These are phyloP conservation scores for Metarhizium album DNA, from an alignment of 2,329 filamentous ascomycete species.

Conservation along the genomic window DNA sequence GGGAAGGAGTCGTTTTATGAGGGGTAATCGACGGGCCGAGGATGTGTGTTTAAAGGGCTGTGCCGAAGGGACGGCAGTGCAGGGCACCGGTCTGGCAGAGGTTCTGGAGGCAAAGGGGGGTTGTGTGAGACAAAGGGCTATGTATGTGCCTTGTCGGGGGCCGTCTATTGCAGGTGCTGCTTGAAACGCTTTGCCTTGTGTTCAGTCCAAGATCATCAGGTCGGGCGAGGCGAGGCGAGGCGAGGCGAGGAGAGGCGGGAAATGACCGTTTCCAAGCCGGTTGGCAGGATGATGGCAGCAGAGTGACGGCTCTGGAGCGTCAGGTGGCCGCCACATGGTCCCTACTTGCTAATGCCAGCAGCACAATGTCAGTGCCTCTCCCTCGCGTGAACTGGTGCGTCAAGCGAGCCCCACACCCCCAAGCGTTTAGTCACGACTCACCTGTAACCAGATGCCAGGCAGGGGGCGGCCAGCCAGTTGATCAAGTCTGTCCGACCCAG, in stretches of 20 bases:
- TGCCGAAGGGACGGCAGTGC: background rate
- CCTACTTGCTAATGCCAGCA: background rate
- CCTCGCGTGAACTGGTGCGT: no score
- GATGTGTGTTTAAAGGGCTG: background rate
- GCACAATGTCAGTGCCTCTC: no score
- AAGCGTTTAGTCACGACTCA: no score
- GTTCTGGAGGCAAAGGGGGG: background rate
- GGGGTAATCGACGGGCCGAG: background rate
- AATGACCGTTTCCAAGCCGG: background rate
- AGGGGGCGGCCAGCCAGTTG: no score
- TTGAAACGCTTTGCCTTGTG: background rate
- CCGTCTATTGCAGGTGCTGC: background rate
- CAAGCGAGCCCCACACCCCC: no score
- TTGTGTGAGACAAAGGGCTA: background rate
- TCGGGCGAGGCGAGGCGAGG: background rate
- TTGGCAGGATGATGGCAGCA: no score
- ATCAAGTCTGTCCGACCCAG: no score
- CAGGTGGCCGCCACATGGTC: slow-evolving; percentile 8
- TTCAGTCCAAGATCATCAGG: background rate
- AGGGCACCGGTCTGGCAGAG: background rate
- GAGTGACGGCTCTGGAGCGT: no score
- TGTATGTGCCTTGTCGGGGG: background rate
- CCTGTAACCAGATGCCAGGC: no score
- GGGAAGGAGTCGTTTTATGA: background rate
- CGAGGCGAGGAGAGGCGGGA: background rate